Base-by-base conservation (phyloP, 2,329 filamentous ascomycete species). In the Epichloe gansuensis region DNA sequence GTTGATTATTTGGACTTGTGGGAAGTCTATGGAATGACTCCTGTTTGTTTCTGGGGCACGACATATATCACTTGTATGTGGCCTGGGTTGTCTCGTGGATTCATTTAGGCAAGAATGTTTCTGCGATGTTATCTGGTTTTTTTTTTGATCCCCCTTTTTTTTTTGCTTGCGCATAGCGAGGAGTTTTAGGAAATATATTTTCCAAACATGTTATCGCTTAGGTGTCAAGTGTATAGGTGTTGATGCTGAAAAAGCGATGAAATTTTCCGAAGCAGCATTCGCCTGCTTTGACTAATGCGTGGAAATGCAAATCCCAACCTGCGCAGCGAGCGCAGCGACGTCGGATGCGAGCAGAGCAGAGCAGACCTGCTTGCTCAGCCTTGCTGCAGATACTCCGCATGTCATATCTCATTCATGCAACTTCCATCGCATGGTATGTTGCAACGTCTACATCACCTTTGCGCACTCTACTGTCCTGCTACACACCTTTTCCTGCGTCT, bases 11-110 rank as follows among this genome's bases (percentile, higher is more conserved):
- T 39, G 37, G 37, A n/a, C 7, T 3, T 13, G 37, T 6, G 58
- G 56, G 57, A 55, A 54, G 56, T 61, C 59, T 55, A 55, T 13
- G 21, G 43, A 12, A 34, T 39, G 15, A 1, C 3, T 43, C 28
- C 49, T 50, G 48, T 54, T 42, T 44, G 53, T 55, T 46, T 47
- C 23, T 47, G 47, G 50, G 48, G 21, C 31, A 9, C 4, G 9
- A 12, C 12, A 23, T 23, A 2, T 17, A 21, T 13, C 25, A 31
- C 8, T n/a, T 46, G 28, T 25, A 46, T 35, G 8, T 46, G 25
- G 23, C 42, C 21, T 4, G 28, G 44, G 6, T 0, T 15, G 28
- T 9, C 28, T 31, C 23, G 23, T 17, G 42, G 11, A 46, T 23
- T 23, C 17, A 44, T 12, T 44, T 6, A 13, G 42, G 17, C 21